A percentile compares a stretch with the other conserved stretches of the same genome.
Evolutionary conservation across 345 rosid species (phyloP).

Genomic region (Bruguiera parviflora): DNA sequence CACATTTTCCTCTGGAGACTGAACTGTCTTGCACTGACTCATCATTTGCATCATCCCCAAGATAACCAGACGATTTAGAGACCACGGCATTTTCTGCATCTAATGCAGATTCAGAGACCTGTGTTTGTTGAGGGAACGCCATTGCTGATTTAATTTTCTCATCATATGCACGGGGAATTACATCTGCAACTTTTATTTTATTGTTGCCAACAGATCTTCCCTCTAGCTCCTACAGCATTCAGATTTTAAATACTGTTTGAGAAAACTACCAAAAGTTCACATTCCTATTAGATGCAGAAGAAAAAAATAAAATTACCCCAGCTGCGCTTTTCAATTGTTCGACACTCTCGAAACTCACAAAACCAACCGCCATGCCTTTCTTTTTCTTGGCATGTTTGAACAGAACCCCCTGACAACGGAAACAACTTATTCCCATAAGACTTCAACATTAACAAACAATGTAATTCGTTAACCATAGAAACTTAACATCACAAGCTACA

Average conservation of each 20-base stretch:
- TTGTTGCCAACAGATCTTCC: conserved; percentile 60
- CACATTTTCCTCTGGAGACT: conserved; percentile 44
- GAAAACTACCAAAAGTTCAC: conserved; percentile 10
- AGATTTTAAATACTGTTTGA: conserved; percentile 14
- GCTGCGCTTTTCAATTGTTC: conserved; percentile 56
- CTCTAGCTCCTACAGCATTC: conserved; percentile 53
- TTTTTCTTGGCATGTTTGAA: conserved; percentile 71
- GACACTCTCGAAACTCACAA: conserved; percentile 65
- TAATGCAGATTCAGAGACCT: conserved; percentile 18
- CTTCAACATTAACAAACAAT: too few relatives aligned
- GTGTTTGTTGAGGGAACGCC: conserved; percentile 15
- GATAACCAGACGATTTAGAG: conserved; percentile 15
- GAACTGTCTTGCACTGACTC: conserved; percentile 26
- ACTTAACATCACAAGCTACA: too few relatives aligned
- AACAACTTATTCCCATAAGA: background rate
- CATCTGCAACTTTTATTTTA: conserved; percentile 71
- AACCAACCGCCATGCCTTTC: conserved; percentile 79
- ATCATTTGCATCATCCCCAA: conserved; percentile 31
- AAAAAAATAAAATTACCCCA: conserved; percentile 37
- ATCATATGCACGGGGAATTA: conserved; percentile 59
- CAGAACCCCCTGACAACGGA: conserved; percentile 46
- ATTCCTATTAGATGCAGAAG: background rate
- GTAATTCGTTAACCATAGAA: too few relatives aligned
- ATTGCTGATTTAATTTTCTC: conserved; percentile 50
- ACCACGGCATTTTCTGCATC: conserved; percentile 28